phyloP scores from a whole-genome alignment of 2,329 filamentous ascomycete species.

The Pseudogymnoascus sp. region DNA sequence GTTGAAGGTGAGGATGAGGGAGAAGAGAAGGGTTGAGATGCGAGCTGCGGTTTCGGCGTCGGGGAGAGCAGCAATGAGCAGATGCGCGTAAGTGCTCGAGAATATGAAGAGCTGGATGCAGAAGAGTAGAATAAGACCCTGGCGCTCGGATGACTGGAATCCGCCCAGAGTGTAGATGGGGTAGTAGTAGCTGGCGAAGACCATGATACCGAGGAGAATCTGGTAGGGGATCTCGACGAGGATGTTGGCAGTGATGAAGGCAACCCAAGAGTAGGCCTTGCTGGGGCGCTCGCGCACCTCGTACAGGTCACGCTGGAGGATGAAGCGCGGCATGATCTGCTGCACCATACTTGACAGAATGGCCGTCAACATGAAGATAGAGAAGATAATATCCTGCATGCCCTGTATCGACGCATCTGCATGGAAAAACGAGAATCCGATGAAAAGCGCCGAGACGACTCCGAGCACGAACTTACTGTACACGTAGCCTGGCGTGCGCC shows the following conservation, averaged over 20 bases:
- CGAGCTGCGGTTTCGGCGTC: constrained; percentile 72
- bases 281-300: constrained; percentile 40
- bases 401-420: constrained; percentile 55
- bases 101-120: constrained; percentile 72
- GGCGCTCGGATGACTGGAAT: constrained; percentile 23
- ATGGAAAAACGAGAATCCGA: constrained; percentile 63
- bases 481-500: constrained; percentile 69
- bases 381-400: constrained; percentile 65
- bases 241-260: constrained; percentile 41
- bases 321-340: constrained; percentile 65
- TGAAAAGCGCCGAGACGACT: constrained; percentile 48
- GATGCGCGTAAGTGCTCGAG: constrained; percentile 74
- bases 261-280: constrained; percentile 32
- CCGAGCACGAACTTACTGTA: constrained; percentile 62
- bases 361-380: constrained; percentile 63
- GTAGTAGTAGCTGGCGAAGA: constrained; percentile 81
- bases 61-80: constrained; percentile 70
- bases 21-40: constrained; percentile 70
- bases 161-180: constrained; percentile 61
- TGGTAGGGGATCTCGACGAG: constrained; percentile 84
- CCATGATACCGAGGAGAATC: constrained; percentile 63
- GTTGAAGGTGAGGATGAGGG: constrained; percentile 67
- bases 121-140: constrained; percentile 67
- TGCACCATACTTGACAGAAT: constrained; percentile 62
- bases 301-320: constrained; percentile 62